Conservation (phyloP, 257 asterid species). For the Ballota nigra region DNA sequence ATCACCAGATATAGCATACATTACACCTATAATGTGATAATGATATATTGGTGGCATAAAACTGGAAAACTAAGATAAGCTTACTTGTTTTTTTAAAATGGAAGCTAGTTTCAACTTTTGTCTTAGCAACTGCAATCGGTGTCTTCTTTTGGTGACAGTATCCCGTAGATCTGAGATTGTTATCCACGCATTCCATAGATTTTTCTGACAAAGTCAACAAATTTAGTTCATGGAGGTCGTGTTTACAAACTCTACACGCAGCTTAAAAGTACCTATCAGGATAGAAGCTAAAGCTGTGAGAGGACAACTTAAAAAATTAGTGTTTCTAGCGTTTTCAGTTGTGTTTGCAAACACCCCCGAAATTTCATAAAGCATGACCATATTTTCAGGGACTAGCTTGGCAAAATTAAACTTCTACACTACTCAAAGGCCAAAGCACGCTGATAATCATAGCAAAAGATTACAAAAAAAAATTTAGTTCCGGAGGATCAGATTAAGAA, state of each 20-base stretch:
- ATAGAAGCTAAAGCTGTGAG: too few relatives aligned
- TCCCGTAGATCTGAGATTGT: constrained; percentile 88
- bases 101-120: constrained; percentile 93
- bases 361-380: not conserved
- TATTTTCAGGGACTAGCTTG: not conserved
- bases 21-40: not conserved
- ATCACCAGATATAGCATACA: not conserved
- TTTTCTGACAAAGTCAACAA: constrained; percentile 49
- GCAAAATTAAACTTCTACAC: not conserved
- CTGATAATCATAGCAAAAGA: constrained; percentile 4
- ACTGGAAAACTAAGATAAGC: constrained; percentile 28
- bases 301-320: too few relatives aligned
- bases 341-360: not conserved
- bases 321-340: too few relatives aligned
- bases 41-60: not conserved
- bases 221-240: not conserved
- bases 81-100: constrained; percentile 86
- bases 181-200: constrained; percentile 95
- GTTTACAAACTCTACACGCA: too few relatives aligned
- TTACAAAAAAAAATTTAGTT: not conserved
- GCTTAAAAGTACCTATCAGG: too few relatives aligned
- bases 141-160: constrained; percentile 82
- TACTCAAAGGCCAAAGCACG: not conserved
- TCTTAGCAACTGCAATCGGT: constrained; percentile 85
- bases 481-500: constrained; percentile 1